A percentile compares a stretch with the other conserved stretches of the same genome.
phyloP scores from a whole-genome alignment of 192 early-diverging fungal species.

The Coemansia pectinata region DNA sequence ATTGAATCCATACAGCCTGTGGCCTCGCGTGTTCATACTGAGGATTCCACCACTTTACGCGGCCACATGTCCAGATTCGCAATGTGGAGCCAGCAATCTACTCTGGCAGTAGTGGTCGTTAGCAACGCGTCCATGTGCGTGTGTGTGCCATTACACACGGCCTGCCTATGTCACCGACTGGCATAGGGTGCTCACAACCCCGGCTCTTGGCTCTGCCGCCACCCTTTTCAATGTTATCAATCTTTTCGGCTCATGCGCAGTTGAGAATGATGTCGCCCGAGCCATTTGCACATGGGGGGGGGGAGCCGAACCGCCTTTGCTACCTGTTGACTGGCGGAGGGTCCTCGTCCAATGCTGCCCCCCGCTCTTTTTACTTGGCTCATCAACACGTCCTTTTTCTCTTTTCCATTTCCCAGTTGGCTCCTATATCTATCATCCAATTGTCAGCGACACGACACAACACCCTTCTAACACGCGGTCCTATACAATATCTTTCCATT shows the following conservation, averaged over 20 bases:
- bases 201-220: not conserved
- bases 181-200: not conserved
- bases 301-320: conserved; percentile 2
- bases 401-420: conserved; percentile 2
- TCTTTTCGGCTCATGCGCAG: conserved; percentile 11
- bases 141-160: not conserved
- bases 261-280: conserved; percentile 8
- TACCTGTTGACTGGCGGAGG: not conserved
- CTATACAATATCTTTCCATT: not conserved
- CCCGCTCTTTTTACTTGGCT: not conserved
- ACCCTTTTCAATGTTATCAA: not conserved
- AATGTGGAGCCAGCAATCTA: not conserved
- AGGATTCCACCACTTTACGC: not conserved
- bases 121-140: not conserved
- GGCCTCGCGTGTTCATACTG: not conserved
- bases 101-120: not conserved
- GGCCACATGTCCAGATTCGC: not conserved
- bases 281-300: conserved; percentile 2
- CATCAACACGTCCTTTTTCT: not conserved
- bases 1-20: not conserved
- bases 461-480: not conserved
- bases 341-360: not conserved
- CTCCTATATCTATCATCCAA: not conserved
- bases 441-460: not conserved
- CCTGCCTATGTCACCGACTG: not conserved